Percentiles rank a stretch among this genome's conserved stretches.
Conservation (phyloP, 768 basidiomycete genomes). For the Phanerochaete carnosa region DNA sequence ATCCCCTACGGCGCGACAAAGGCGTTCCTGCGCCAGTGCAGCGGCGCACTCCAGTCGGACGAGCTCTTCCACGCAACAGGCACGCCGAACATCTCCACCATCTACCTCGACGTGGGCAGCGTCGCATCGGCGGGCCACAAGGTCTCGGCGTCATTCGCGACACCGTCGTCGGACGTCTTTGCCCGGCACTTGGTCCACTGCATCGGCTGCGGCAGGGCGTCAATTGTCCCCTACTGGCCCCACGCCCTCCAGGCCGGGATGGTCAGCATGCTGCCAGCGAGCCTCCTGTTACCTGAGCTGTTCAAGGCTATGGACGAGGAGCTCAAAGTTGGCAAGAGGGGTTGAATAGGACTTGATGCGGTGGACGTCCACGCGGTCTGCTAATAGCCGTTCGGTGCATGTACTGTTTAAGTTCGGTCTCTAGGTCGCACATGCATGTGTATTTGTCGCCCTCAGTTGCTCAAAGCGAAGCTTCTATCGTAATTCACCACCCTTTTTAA, state of each 20-base stretch:
- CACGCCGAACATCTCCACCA: conserved; percentile 17
- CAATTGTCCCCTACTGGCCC: conserved; percentile 17
- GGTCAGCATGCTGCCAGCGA: background rate
- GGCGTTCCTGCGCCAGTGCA: conserved; percentile 21
- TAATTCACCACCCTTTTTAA: too few relatives aligned
- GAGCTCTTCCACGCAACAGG: conserved; percentile 18
- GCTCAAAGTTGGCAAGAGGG: conserved; percentile 7
- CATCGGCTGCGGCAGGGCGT: conserved; percentile 20
- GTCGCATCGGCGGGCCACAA: conserved; percentile 10
- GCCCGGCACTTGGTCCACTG: conserved; percentile 17
- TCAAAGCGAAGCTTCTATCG: too few relatives aligned
- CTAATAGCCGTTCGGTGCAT: too few relatives aligned
- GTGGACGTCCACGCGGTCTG: too few relatives aligned
- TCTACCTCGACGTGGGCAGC: conserved; percentile 21
- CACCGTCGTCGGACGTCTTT: conserved; percentile 12
- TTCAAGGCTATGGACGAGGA: conserved; percentile 4
- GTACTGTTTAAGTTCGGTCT: too few relatives aligned
- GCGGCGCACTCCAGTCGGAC: conserved; percentile 20
- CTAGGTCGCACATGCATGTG: too few relatives aligned
- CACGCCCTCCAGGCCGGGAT: conserved; percentile 17
- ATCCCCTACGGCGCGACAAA: conserved; percentile 22
- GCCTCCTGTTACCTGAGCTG: conserved; percentile 8
- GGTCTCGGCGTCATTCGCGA: conserved; percentile 12
- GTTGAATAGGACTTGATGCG: background rate
- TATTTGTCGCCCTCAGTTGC: too few relatives aligned